Base-by-base conservation (phyloP, 306 rosid genomes). In the Cercis canadensis region DNA sequence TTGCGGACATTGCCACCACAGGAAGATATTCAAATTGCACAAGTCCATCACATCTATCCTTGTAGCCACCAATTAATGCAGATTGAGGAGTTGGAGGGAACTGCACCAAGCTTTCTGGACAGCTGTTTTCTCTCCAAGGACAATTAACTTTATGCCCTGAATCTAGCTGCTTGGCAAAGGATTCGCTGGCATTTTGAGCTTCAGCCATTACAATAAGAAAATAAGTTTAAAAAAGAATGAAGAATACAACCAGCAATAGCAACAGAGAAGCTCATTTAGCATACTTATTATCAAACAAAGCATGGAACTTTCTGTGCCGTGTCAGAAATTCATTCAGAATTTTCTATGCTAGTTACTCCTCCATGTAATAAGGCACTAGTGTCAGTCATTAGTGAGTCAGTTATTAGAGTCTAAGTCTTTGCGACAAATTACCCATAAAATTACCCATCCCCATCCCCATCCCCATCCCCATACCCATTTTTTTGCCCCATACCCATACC, bases 41-140 rank as follows among this genome's bases (percentile, higher is more conserved):
- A 12, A 95, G 97, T 46, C 97, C 96, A 85, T 95, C 99, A 83
- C 96, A 91, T 82, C 99, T 86, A 78, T 95, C 99, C 88, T 95
- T 95, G 77, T 87, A 95, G 13, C 92, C 99, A 36, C 96, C 97
- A 67, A 95, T 80, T 78, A 95, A 73, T 29, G 97, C 96, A 47
- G 97, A 87, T 68, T 88, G 93, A 78, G 96, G 81, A 56, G 99
- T 82, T 56, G 96, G 99, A 74, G 96, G 99, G 73, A 92, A 95
- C 68, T 95, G 99, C 90, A 92, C 99, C 80, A 95, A 83, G 81
- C 99, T 91, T 78, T 89, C 99, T 29, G 97, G 97, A 75, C 99
- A 95, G 79, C 87, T 87, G 78, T 92, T 95, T 73, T 96, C 99
- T 85, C 84, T 86, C 99, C 99, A 95, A 62, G 96, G 86, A 77